Evolutionary conservation across 352 stramenopile genomes (phyloP).

Genomic region (Pythium pyrilobum): DNA sequence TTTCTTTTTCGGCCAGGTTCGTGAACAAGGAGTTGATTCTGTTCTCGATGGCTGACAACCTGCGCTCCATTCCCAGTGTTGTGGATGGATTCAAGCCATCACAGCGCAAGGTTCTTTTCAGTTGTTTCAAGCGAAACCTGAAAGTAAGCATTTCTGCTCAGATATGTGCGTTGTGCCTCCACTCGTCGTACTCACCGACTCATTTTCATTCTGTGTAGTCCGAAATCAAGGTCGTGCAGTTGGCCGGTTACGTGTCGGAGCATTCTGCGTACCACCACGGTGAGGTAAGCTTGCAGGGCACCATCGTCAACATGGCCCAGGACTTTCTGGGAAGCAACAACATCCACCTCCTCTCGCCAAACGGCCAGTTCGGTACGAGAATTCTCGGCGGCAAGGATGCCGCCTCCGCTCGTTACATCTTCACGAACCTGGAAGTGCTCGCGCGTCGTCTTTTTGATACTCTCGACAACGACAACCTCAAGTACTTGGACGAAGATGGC

Average conservation of each 20-base stretch:
- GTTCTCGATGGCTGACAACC: conserved; percentile 97
- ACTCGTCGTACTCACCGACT: not conserved
- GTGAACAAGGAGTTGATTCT: conserved; percentile 99
- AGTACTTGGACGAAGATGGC: conserved; percentile 90
- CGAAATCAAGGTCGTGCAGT: conserved; percentile 91
- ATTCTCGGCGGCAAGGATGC: conserved; percentile 96
- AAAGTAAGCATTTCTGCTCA: conserved; percentile 42
- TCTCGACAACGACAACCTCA: conserved; percentile 87
- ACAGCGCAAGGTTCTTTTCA: conserved; percentile 97
- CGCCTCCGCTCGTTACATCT: conserved; percentile 92
- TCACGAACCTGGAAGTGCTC: conserved; percentile 88
- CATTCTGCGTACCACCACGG: conserved; percentile 99
- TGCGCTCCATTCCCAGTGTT: conserved; percentile 93
- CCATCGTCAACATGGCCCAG: conserved; percentile 98
- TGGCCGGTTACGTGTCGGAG: conserved; percentile 97
- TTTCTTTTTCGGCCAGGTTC: conserved; percentile 66
- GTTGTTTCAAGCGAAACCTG: conserved; percentile 98
- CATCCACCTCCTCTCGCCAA: conserved; percentile 93
- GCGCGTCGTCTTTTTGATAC: conserved; percentile 84
- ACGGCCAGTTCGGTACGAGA: conserved; percentile 97
- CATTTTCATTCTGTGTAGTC: conserved; percentile 18
- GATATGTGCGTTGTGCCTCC: no score
- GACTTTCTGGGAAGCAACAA: conserved; percentile 99
- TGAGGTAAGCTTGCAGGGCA: conserved; percentile 92
- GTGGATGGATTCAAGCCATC: conserved; percentile 99